These are phyloP conservation scores for Boletus reticuloceps DNA, from an alignment of 768 basidiomycete species.

Conservation along the genomic window DNA sequence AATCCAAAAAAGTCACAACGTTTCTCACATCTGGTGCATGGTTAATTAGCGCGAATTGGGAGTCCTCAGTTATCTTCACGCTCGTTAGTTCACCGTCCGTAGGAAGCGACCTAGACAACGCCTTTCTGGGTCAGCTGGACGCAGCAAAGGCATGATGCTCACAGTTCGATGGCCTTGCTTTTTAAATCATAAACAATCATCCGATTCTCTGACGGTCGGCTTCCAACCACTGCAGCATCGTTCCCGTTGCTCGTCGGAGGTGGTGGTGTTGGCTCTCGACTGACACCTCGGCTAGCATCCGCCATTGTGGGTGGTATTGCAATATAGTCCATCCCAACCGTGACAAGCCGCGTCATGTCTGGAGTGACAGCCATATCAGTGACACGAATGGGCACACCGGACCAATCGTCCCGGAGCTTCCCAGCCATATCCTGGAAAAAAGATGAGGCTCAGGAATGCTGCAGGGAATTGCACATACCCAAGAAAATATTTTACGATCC, in stretches of 20 bases:
- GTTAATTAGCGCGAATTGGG: conserved; percentile 82
- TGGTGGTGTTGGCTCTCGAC: conserved; percentile 36
- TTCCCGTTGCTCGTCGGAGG: conserved; percentile 31
- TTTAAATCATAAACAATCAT: conserved; percentile 77
- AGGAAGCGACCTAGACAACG: conserved; percentile 50
- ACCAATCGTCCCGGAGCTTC: conserved; percentile 68
- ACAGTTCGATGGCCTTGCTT: conserved; percentile 69
- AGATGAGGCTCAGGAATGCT: conserved; percentile 6
- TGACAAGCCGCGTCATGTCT: conserved; percentile 78
- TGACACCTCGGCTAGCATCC: conserved; percentile 26
- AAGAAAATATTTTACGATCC: conserved; percentile 79
- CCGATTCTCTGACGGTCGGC: conserved; percentile 48
- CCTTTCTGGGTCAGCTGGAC: conserved; percentile 6
- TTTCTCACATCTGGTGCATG: conserved; percentile 79
- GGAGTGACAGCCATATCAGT: conserved; percentile 86
- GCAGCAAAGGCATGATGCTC: conserved; percentile 32
- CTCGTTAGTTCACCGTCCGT: conserved; percentile 84
- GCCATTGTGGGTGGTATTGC: conserved; percentile 19
- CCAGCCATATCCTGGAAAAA: conserved; percentile 67
- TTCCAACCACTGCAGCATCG: conserved; percentile 31
- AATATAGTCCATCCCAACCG: conserved; percentile 67
- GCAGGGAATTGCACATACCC: conserved; percentile 51
- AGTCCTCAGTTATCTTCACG: conserved; percentile 83
- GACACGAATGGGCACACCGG: conserved; percentile 70
- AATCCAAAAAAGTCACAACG: not conserved